phyloP scores from a whole-genome alignment of 805 yeast genomes.

The Metschnikowia proteae region DNA sequence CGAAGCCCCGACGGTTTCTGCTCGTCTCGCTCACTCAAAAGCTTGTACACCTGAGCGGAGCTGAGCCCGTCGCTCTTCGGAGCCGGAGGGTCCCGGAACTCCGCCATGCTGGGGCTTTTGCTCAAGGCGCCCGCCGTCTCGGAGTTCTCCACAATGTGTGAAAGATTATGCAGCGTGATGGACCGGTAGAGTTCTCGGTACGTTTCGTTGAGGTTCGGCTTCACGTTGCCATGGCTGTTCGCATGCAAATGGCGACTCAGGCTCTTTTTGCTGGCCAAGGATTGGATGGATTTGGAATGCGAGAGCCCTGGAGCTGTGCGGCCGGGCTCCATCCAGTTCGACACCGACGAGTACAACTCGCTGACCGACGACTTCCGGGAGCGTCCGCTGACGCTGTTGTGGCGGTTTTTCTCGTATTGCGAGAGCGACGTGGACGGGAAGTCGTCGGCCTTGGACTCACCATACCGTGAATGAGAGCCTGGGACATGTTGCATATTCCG shows the following conservation, averaged over 20 bases:
- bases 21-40: conserved; percentile 15
- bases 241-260: neutral
- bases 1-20: conserved; percentile 10
- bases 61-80: conserved; percentile 13
- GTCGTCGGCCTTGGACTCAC: conserved; percentile 9
- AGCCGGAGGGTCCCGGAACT: neutral
- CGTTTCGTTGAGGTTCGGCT: conserved; percentile 26
- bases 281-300: conserved; percentile 16
- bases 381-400: conserved; percentile 16
- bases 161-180: conserved; percentile 32
- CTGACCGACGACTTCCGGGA: conserved; percentile 39
- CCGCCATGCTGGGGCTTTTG: neutral
- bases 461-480: neutral
- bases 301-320: conserved; percentile 2
- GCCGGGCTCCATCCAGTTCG: conserved; percentile 53
- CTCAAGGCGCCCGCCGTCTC: neutral
- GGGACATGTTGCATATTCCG: neutral
- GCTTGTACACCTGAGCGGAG: conserved; percentile 21
- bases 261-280: conserved; percentile 11
- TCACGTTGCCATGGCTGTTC: neutral
- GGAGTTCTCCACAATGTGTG: conserved; percentile 15
- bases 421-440: conserved; percentile 37
- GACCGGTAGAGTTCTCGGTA: conserved; percentile 35
- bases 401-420: conserved; percentile 30
- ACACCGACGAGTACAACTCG: conserved; percentile 40